phyloP scores from a whole-genome alignment of 306 rosid genomes.

The Vicia villosa region DNA sequence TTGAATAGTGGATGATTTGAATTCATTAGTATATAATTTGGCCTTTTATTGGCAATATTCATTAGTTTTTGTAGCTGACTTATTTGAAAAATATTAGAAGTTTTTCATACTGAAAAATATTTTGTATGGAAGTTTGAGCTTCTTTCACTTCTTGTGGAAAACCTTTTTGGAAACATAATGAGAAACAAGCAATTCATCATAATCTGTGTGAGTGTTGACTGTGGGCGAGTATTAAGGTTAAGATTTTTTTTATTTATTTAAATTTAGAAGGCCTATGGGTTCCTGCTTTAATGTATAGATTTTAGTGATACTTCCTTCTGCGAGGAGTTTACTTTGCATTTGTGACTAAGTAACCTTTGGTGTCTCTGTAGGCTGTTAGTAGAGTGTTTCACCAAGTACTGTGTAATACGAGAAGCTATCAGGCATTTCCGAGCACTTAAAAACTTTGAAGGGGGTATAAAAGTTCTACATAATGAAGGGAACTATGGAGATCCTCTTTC shows the following conservation, averaged over 20 bases:
- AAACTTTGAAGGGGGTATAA: conserved; percentile 70
- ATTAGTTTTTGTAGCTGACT: neutral
- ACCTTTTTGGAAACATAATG: neutral
- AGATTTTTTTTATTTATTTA: neutral
- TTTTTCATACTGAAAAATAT: no score
- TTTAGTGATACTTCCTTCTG: conserved; percentile 13
- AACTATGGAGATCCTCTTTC: conserved; percentile 92
- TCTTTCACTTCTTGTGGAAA: neutral
- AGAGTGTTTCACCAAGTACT: conserved; percentile 95
- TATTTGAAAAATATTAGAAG: conserved; percentile 6
- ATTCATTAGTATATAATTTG: conserved; percentile 9
- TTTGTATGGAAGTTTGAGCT: neutral
- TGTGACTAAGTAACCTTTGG: neutral
- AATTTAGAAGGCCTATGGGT: conserved; percentile 9
- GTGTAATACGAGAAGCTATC: conserved; percentile 86
- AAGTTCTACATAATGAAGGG: conserved; percentile 75
- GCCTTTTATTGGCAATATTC: neutral
- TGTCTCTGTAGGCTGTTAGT: conserved; percentile 75
- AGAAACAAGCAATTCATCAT: neutral
- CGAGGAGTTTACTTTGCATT: neutral
- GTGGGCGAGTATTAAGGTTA: neutral
- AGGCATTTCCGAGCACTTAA: conserved; percentile 94
- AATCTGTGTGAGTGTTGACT: neutral
- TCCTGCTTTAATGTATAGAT: conserved; percentile 24
- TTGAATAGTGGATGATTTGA: conserved; percentile 24